Percentiles rank a stretch among this genome's conserved stretches.
These are phyloP conservation scores for Cyclostephanos invisitatus DNA, from an alignment of 108 stramenopile species.

Conservation along the genomic window DNA sequence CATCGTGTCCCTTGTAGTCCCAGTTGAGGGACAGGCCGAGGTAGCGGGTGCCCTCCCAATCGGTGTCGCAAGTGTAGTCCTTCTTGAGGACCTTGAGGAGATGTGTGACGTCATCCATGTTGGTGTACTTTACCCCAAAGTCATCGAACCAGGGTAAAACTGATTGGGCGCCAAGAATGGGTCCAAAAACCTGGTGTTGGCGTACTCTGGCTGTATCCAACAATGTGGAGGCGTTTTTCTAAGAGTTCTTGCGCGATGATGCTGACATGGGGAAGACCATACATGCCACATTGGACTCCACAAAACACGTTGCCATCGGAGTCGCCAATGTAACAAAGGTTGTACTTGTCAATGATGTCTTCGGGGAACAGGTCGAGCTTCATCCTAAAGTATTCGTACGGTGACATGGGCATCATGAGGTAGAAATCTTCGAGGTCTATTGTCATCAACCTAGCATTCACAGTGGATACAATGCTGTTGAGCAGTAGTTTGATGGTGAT, in stretches of 20 bases:
- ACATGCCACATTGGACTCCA: slow-evolving; percentile 45
- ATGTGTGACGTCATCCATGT: neutral
- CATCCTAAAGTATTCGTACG: slow-evolving; percentile 32
- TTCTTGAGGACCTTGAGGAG: slow-evolving; percentile 7
- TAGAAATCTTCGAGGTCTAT: slow-evolving; percentile 47
- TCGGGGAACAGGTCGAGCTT: slow-evolving; percentile 19
- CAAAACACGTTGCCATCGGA: slow-evolving; percentile 14
- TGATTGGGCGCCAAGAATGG: neutral
- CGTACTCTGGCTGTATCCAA: slow-evolving; percentile 10
- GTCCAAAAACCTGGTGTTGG: slow-evolving; percentile 15
- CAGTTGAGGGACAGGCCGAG: no score
- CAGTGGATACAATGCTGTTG: slow-evolving; percentile 16
- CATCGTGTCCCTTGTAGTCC: slow-evolving; percentile 5
- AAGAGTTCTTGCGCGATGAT: slow-evolving; percentile 45
- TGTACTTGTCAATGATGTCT: slow-evolving; percentile 44
- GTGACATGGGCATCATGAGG: slow-evolving; percentile 38
- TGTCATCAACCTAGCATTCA: slow-evolving; percentile 27
- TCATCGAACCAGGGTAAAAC: slow-evolving; percentile 10
- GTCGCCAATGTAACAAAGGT: slow-evolving; percentile 7
- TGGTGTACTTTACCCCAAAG: slow-evolving; percentile 18
- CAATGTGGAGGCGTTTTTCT: slow-evolving; percentile 9
- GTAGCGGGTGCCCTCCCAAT: slow-evolving; percentile 12
- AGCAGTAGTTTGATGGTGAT: slow-evolving; percentile 23
- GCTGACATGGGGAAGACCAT: slow-evolving; percentile 35
- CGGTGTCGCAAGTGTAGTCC: neutral